These are phyloP conservation scores for Musa balbisiana DNA, from an alignment of 202 grass and related monocot species.

Conservation along the genomic window DNA sequence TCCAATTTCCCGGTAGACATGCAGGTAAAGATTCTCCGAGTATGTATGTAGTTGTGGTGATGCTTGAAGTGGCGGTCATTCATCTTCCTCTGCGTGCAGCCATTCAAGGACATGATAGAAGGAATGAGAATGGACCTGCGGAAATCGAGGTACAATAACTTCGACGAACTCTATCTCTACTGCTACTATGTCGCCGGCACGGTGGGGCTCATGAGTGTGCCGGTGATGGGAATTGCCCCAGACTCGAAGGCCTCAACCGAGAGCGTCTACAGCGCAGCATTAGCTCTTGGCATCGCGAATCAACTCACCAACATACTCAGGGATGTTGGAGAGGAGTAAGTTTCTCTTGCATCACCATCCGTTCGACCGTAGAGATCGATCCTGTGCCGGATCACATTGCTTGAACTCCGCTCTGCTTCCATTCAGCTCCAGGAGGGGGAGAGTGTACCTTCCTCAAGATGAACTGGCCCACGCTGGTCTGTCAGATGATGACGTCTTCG, in stretches of 20 bases:
- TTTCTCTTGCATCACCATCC: not conserved
- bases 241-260: conserved; percentile 63
- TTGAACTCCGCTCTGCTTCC: conserved; percentile 3
- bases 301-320: conserved; percentile 96
- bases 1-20: conserved; percentile 73
- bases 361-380: no score
- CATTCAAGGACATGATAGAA: conserved; percentile 94
- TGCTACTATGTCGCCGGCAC: conserved; percentile 95
- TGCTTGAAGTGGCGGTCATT: no score
- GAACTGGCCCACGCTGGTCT: conserved; percentile 61
- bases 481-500: conserved; percentile 75
- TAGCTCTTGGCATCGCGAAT: conserved; percentile 88
- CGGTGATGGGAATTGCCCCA: conserved; percentile 79
- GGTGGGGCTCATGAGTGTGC: conserved; percentile 87
- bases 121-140: conserved; percentile 90
- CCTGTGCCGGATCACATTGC: not conserved
- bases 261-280: conserved; percentile 71
- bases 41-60: no score
- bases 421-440: conserved; percentile 70
- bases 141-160: conserved; percentile 80
- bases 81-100: conserved; percentile 35
- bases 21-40: conserved; percentile 39
- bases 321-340: conserved; percentile 95
- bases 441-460: conserved; percentile 93
- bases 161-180: conserved; percentile 94